These are phyloP conservation scores for Leptomonas pyrrhocoris DNA, from an alignment of 208 protist species.

Conservation along the genomic window DNA sequence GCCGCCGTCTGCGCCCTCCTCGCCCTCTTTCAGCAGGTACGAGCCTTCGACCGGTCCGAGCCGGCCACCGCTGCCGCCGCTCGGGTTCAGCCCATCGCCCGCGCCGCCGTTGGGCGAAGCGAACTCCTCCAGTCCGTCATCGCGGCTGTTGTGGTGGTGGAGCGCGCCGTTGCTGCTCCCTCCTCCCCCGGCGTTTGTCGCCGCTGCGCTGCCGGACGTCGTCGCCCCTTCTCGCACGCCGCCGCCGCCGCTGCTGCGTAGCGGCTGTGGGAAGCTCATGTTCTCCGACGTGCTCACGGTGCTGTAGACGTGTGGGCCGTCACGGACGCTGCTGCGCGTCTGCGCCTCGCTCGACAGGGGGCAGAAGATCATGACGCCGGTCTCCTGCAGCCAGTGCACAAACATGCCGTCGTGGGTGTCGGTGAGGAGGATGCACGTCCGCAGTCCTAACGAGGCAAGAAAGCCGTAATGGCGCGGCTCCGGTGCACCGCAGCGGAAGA, in stretches of 20 bases:
- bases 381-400: slow-evolving; percentile 94
- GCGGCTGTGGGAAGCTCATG: slow-evolving; percentile 19
- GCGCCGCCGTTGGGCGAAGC: background rate
- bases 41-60: background rate
- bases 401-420: slow-evolving; percentile 92
- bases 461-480: slow-evolving; percentile 97
- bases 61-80: slow-evolving; percentile 7
- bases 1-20: background rate
- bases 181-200: slow-evolving; percentile 1
- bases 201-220: slow-evolving; percentile 7
- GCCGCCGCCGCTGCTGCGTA: background rate
- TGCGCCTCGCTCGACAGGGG: slow-evolving; percentile 45
- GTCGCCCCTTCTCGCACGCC: slow-evolving; percentile 6
- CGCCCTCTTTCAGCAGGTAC: background rate
- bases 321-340: slow-evolving; percentile 1
- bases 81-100: background rate
- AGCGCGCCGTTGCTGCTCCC: background rate
- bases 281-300: slow-evolving; percentile 14
- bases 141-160: background rate
- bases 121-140: background rate
- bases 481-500: slow-evolving; percentile 96
- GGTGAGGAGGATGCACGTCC: slow-evolving; percentile 96
- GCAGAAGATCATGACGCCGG: slow-evolving; percentile 84
- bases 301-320: slow-evolving; percentile 12
- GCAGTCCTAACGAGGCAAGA: slow-evolving; percentile 94